A percentile compares a stretch with the other conserved stretches of the same genome.
phyloP scores from a whole-genome alignment of 2,329 filamentous ascomycete species.

The Talaromyces sp. region DNA sequence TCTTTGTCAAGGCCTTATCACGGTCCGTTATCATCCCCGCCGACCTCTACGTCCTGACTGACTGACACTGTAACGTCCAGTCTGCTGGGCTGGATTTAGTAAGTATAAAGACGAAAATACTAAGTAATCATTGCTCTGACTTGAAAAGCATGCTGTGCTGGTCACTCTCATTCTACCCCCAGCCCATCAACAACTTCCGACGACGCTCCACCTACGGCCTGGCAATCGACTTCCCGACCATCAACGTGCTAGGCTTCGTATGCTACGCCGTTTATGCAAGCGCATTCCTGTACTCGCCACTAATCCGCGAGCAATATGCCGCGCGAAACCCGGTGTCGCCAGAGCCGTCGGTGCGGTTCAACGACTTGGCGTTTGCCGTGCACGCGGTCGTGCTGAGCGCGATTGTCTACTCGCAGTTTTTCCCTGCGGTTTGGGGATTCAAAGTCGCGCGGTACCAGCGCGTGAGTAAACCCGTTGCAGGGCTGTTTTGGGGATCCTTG shows the following conservation, averaged over 20 bases:
- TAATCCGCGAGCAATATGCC: constrained; percentile 77
- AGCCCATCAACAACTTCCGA: constrained; percentile 71
- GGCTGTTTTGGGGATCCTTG: constrained; percentile 64
- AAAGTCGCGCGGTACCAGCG: constrained; percentile 49
- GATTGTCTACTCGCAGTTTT: constrained; percentile 73
- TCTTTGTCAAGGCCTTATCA: constrained; percentile 36
- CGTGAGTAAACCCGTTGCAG: constrained; percentile 58
- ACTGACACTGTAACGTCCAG: constrained; percentile 21
- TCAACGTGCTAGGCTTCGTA: constrained; percentile 59
- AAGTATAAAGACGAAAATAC: constrained; percentile 16
- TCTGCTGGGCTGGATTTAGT: constrained; percentile 69
- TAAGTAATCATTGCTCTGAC: neutral
- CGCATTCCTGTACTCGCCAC: constrained; percentile 70
- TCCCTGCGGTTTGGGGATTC: constrained; percentile 69
- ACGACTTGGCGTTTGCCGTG: constrained; percentile 81
- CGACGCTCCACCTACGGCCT: constrained; percentile 75
- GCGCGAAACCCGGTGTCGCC: constrained; percentile 66
- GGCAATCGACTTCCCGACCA: constrained; percentile 77
- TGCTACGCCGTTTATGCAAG: constrained; percentile 69
- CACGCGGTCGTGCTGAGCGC: constrained; percentile 71
- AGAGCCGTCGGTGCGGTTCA: constrained; percentile 77
- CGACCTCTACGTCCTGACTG: constrained; percentile 11
- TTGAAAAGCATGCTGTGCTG: constrained; percentile 56
- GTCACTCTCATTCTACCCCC: constrained; percentile 90
- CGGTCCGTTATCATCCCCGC: constrained; percentile 26